Evolutionary conservation across 2,329 filamentous ascomycete species (phyloP).

Genomic region (Colletotrichum sidae): DNA sequence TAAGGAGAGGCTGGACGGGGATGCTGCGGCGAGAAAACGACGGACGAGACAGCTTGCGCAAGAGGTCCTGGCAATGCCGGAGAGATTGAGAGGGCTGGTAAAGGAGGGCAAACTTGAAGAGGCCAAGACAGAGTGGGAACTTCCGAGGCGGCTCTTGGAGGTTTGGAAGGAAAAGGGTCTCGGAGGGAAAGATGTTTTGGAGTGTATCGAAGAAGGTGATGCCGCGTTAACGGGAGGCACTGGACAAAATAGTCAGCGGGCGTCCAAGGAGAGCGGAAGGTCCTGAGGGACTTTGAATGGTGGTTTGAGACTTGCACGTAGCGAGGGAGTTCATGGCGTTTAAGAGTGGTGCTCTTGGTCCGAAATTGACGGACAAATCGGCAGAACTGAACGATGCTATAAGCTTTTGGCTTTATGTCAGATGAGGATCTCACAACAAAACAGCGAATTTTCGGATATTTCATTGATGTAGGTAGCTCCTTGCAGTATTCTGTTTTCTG

Average conservation of each 20-base stretch:
- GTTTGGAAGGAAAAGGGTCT: conserved; percentile 66
- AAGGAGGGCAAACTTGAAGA: conserved; percentile 70
- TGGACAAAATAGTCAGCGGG: conserved; percentile 30
- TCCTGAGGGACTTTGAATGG: conserved; percentile 5
- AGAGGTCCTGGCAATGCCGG: conserved; percentile 72
- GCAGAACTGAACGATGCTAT: neutral
- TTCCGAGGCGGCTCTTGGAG: conserved; percentile 62
- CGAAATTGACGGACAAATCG: neutral
- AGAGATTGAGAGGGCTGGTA: conserved; percentile 68
- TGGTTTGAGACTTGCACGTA: conserved; percentile 10
- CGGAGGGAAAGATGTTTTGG: conserved; percentile 66
- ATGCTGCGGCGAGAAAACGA: conserved; percentile 48
- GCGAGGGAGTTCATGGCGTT: conserved; percentile 31
- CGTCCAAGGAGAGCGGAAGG: conserved; percentile 36
- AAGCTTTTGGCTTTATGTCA: neutral
- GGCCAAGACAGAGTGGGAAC: conserved; percentile 68
- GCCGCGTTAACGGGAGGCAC: conserved; percentile 52
- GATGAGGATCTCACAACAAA: neutral
- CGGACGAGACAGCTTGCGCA: conserved; percentile 67
- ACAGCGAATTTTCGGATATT: neutral
- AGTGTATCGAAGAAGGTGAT: conserved; percentile 66
- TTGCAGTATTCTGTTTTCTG: too few relatives aligned
- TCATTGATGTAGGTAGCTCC: neutral
- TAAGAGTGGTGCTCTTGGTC: neutral
- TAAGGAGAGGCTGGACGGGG: conserved; percentile 48